Percentiles rank a stretch among this genome's conserved stretches.
These are phyloP conservation scores for Astrocystis sublimbata DNA, from an alignment of 495 filamentous ascomycete species.

Conservation along the genomic window DNA sequence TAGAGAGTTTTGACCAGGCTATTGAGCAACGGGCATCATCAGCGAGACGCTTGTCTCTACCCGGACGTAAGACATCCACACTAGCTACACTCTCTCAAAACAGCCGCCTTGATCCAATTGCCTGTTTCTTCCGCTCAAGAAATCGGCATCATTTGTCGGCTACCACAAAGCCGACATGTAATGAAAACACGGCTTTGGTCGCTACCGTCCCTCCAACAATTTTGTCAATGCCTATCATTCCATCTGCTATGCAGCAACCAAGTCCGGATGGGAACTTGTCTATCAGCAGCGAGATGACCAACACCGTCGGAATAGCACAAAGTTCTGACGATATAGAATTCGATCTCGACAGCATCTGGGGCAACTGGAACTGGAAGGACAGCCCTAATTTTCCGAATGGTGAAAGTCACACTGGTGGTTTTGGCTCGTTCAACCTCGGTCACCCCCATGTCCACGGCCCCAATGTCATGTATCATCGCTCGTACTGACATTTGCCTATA, in stretches of 20 bases:
- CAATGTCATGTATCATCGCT: constrained; percentile 19
- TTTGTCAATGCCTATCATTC: constrained; percentile 25
- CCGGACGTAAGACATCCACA: constrained; percentile 28
- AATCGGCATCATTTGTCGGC: constrained; percentile 24
- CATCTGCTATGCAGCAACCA: constrained; percentile 40
- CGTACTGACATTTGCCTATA: not conserved
- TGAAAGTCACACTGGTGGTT: not conserved
- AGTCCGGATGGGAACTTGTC: constrained; percentile 51
- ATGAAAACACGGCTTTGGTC: constrained; percentile 21
- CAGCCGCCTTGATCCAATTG: constrained; percentile 34
- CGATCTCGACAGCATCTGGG: constrained; percentile 59
- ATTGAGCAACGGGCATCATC: constrained; percentile 20
- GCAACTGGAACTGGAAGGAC: constrained; percentile 31
- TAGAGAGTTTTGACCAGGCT: constrained; percentile 59
- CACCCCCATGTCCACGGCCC: constrained; percentile 14
- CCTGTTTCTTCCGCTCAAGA: constrained; percentile 35
- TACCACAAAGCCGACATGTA: constrained; percentile 19
- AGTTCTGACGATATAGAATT: constrained; percentile 50
- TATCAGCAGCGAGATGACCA: constrained; percentile 43
- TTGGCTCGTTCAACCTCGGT: constrained; percentile 9
- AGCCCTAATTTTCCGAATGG: not conserved
- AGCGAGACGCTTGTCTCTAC: constrained; percentile 22
- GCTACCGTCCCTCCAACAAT: constrained; percentile 15
- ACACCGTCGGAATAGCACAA: constrained; percentile 21
- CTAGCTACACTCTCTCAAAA: constrained; percentile 28